phyloP scores from a whole-genome alignment of 441 rosid genomes.

The Erysimum cheiri region DNA sequence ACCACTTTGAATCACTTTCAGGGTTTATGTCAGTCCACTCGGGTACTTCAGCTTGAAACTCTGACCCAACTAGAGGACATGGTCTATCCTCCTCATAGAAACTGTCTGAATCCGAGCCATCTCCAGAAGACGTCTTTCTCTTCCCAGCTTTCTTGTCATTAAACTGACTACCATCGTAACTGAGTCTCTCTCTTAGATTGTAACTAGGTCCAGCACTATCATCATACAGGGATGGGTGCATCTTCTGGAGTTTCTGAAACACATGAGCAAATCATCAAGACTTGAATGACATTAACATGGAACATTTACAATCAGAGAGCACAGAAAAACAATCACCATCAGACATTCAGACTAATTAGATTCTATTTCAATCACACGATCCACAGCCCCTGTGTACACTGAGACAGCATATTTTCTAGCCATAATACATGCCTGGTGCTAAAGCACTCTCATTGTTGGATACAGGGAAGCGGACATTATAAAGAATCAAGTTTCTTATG shows the following conservation, averaged over 20 bases:
- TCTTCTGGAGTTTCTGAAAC: conserved; percentile 71
- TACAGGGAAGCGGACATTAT: not conserved
- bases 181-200: conserved; percentile 78
- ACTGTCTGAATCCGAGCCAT: conserved; percentile 39
- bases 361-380: conserved; percentile 1
- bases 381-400: conserved; percentile 1
- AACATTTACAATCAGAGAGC: conserved; percentile 11
- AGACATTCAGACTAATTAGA: not conserved
- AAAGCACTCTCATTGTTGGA: not conserved
- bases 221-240: conserved; percentile 82
- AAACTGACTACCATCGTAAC: conserved; percentile 44
- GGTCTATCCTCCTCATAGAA: conserved; percentile 46
- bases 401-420: conserved; percentile 4
- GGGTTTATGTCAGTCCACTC: conserved; percentile 63
- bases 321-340: conserved; percentile 10
- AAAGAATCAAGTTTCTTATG: conserved; percentile 2
- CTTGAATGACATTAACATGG: conserved; percentile 22
- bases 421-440: conserved; percentile 2
- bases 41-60: conserved; percentile 75
- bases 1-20: conserved; percentile 78
- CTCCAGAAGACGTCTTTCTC: conserved; percentile 38
- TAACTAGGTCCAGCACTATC: conserved; percentile 68
- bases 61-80: conserved; percentile 61
- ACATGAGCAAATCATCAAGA: conserved; percentile 36
- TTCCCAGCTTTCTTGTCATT: conserved; percentile 37